These are phyloP conservation scores for Beta macrorhiza DNA, from an alignment of 179 eudicot genomes.

Conservation along the genomic window DNA sequence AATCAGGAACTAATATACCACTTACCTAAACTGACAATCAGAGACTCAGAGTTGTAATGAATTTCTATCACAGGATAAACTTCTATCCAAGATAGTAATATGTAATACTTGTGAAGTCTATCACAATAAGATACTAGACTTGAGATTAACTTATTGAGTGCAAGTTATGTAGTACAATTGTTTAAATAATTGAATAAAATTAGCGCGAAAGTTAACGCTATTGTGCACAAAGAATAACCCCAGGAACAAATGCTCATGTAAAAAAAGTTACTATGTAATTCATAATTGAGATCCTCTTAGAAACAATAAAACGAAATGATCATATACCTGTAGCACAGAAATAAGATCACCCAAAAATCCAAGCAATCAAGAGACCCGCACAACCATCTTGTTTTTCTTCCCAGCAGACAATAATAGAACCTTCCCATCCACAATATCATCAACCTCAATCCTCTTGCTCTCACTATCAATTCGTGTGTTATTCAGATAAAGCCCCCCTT, in stretches of 20 bases:
- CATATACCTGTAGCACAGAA: background rate
- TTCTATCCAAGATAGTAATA: background rate
- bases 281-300: background rate
- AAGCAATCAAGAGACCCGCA: conserved; percentile 52
- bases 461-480: conserved; percentile 64
- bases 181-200: background rate
- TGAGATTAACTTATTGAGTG: too few species aligned
- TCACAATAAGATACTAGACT: too few species aligned
- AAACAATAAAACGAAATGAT: background rate
- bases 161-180: too few species aligned
- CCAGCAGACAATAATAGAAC: conserved; percentile 78
- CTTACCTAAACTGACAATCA: background rate
- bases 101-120: too few species aligned
- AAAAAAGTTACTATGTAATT: background rate
- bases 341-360: background rate
- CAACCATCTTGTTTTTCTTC: conserved; percentile 88
- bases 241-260: background rate
- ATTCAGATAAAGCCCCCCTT: conserved; percentile 86
- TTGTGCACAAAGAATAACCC: background rate
- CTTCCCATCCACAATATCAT: conserved; percentile 74
- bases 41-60: background rate
- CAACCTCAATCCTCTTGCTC: conserved; percentile 55
- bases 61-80: background rate
- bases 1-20: background rate
- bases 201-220: background rate